A percentile compares a stretch with the other conserved stretches of the same genome.
Evolutionary conservation across 2,329 filamentous ascomycete genomes (phyloP).

Genomic region (Chrysoporthe puriensis): DNA sequence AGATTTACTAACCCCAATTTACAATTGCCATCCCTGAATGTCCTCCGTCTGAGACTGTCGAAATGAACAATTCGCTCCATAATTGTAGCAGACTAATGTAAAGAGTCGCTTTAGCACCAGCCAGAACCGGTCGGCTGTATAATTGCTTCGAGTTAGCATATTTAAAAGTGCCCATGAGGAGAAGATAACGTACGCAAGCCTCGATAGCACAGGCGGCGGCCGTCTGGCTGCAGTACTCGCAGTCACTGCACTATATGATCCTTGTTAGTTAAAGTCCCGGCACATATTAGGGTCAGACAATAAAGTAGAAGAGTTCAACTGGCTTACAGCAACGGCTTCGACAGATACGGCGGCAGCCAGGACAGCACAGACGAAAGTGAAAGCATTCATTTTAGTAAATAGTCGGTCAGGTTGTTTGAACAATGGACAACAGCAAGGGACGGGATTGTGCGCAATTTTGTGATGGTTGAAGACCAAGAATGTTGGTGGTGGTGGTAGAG

Average conservation of each 20-base stretch:
- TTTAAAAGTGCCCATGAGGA: background rate
- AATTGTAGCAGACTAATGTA: background rate
- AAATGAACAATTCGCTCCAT: background rate
- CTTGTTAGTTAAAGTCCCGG: background rate
- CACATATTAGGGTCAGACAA: background rate
- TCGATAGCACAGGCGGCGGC: background rate
- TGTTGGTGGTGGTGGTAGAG: background rate
- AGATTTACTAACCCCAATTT: background rate
- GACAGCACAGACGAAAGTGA: background rate
- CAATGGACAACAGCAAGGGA: background rate
- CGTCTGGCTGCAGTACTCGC: constrained; percentile 1
- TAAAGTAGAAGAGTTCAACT: background rate
- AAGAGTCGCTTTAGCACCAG: background rate
- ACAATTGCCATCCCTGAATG: background rate
- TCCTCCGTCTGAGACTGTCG: background rate
- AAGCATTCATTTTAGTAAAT: background rate
- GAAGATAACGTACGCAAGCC: background rate
- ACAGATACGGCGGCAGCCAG: background rate
- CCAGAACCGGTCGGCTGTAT: background rate
- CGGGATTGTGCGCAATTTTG: background rate
- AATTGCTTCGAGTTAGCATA: background rate
- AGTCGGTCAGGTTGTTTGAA: background rate
- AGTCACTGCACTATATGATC: background rate
- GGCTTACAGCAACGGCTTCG: background rate
- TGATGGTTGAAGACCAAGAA: background rate